These are phyloP conservation scores for Austroboletus festivus DNA, from an alignment of 768 basidiomycete species.

Conservation along the genomic window DNA sequence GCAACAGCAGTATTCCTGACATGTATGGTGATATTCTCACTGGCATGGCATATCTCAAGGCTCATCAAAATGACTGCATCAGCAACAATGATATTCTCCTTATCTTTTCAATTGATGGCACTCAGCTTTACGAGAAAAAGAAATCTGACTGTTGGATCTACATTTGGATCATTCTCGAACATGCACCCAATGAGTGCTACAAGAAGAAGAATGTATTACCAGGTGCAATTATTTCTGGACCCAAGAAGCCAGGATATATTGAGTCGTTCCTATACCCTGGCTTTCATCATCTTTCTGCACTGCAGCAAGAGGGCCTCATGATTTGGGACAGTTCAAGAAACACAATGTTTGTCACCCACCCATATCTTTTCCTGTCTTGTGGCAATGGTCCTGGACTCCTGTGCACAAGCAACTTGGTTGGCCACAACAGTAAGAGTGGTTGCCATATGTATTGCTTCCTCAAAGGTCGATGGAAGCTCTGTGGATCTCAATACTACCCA, in stretches of 20 bases:
- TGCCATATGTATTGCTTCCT: slow-evolving; percentile 34
- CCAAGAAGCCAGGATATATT: neutral
- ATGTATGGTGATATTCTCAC: too few relatives aligned
- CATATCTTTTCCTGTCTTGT: slow-evolving; percentile 19
- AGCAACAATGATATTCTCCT: neutral
- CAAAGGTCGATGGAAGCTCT: slow-evolving; percentile 27
- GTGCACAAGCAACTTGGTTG: slow-evolving; percentile 30
- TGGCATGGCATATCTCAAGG: too few relatives aligned
- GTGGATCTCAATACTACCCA: slow-evolving; percentile 31
- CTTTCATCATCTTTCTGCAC: neutral
- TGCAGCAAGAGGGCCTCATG: neutral
- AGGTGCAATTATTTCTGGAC: neutral
- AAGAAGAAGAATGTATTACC: neutral
- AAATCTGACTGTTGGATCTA: neutral
- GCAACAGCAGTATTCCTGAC: too few relatives aligned
- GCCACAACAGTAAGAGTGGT: slow-evolving; percentile 27
- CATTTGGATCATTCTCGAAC: neutral
- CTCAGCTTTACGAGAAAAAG: neutral
- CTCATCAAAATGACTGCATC: neutral
- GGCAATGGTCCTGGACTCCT: slow-evolving; percentile 12
- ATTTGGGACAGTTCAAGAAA: neutral
- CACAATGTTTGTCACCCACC: neutral
- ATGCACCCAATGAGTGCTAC: neutral
- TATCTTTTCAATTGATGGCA: neutral
- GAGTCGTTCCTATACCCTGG: neutral